Conservation (phyloP, 2,329 filamentous ascomycete species). For the Teratosphaeria destructans region DNA sequence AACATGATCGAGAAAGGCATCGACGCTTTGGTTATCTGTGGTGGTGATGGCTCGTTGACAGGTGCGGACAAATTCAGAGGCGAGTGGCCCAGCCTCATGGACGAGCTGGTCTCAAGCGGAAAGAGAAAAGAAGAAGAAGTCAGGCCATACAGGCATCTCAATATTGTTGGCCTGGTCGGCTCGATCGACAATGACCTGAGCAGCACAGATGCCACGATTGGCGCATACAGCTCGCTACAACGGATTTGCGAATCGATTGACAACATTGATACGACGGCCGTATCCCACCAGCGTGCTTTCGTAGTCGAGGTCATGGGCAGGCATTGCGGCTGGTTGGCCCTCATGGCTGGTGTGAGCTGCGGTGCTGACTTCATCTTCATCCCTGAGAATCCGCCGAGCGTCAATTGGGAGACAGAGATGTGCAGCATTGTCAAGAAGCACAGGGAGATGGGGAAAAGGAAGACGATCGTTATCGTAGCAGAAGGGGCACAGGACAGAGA, state of each 20-base stretch:
- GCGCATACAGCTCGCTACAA: slow-evolving; percentile 85
- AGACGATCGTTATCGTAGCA: slow-evolving; percentile 95
- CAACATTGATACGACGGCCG: slow-evolving; percentile 90
- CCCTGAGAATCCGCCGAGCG: slow-evolving; percentile 78
- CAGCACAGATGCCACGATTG: slow-evolving; percentile 93
- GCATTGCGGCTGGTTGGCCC: slow-evolving; percentile 92
- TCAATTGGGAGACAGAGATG: slow-evolving; percentile 88
- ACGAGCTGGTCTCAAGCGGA: slow-evolving; percentile 68
- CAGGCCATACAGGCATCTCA: slow-evolving; percentile 71
- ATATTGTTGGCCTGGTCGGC: slow-evolving; percentile 91
- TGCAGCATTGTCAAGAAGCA: slow-evolving; percentile 68
- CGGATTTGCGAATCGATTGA: slow-evolving; percentile 94
- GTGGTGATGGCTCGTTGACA: slow-evolving; percentile 91
- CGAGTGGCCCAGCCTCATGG: slow-evolving; percentile 81
- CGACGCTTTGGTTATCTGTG: slow-evolving; percentile 91
- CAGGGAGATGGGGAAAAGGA: slow-evolving; percentile 78
- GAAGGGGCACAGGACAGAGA: slow-evolving; percentile 83
- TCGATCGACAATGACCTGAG: slow-evolving; percentile 99
- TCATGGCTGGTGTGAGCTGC: slow-evolving; percentile 91
- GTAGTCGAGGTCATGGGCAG: slow-evolving; percentile 98
- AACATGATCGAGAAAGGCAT: slow-evolving; percentile 91
- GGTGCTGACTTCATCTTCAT: slow-evolving; percentile 97
- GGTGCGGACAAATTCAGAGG: slow-evolving; percentile 86
- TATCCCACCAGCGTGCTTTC: slow-evolving; percentile 89
- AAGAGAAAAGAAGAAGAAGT: slow-evolving; percentile 63